Evolutionary conservation across 352 stramenopile species (phyloP).

Genomic region (Stramenopiles sp.): DNA sequence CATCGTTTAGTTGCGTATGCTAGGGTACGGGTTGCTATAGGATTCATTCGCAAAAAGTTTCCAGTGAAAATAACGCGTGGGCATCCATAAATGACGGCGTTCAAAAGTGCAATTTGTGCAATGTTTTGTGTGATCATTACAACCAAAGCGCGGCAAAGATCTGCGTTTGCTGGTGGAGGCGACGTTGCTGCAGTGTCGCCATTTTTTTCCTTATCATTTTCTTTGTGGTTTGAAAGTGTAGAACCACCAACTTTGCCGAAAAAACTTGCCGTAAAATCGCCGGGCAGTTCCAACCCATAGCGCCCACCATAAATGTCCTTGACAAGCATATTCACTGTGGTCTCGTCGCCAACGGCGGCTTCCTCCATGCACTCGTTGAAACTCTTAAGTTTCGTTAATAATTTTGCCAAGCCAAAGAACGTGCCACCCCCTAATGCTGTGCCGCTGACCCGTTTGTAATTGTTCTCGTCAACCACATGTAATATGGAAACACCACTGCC

Average conservation of each 20-base stretch:
- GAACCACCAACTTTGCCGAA: not conserved
- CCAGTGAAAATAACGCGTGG: not conserved
- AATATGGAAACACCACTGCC: not conserved
- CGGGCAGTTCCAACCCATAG: not conserved
- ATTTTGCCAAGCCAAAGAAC: not conserved
- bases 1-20: not conserved
- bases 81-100: not conserved
- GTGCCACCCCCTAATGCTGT: not conserved
- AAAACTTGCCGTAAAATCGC: not conserved
- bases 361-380: not conserved
- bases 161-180: too few species aligned
- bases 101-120: not conserved
- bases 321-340: not conserved
- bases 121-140: constrained; percentile 1
- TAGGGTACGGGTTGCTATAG: not conserved
- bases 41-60: not conserved
- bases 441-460: not conserved
- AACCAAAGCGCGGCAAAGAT: not conserved
- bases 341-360: not conserved
- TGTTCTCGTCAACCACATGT: not conserved
- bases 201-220: not conserved
- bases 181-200: too few species aligned
- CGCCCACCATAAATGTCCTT: not conserved
- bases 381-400: not conserved
- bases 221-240: not conserved